Evolutionary conservation across 371 early-diverging fungal genomes (phyloP), one percentile per base, ranked within the genome.

Genomic region (Mortierella sp.): DNA sequence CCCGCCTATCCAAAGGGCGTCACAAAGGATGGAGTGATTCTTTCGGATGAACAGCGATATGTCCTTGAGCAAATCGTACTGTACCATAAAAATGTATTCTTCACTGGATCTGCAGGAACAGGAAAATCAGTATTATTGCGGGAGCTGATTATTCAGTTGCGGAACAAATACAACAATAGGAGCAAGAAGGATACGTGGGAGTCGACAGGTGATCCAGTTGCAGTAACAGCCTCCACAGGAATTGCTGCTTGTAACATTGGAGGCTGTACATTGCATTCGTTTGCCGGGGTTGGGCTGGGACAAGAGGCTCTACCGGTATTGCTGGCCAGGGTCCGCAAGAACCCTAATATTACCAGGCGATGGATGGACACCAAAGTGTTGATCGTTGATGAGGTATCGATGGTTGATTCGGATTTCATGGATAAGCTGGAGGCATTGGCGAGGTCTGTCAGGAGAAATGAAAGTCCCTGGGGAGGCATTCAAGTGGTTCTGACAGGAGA

Each of bases 401-500:
- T 92, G 92, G 69, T 90, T 26, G 73, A 84, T 54, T 67, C 73
- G 3, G 77, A 55, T 12, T 72, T 72, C 16, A 43, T 83, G 58
- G 84, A 73, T 16, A 85, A 75, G 24, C 30, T 76, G 62, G 84
- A 83, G 43, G 59, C 72, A 5, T 37, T 84, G 9, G 80, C 72
- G 11, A 66, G 64, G 45, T 12, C 45, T 8, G 30, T 81, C 9
- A 72, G 83, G 24, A 66, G 57, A 30, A 64, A 62, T 28, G 62
- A 72, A 2, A 30, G 52, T 43, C 89, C 90, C 0, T 92, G 90
- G 86, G 90, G 89, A 6, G 91, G 91, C 3, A 84, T 88, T 28
- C 91, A 91, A 70, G 76, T 92, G 28, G 78, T 89, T 5, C 55
- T 89, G n/a, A 83, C 81, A 12, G 92, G 92, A 0, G 92, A 92